Evolutionary conservation across 129 eudicot species (phyloP).

Genomic region (Calendula officinalis): DNA sequence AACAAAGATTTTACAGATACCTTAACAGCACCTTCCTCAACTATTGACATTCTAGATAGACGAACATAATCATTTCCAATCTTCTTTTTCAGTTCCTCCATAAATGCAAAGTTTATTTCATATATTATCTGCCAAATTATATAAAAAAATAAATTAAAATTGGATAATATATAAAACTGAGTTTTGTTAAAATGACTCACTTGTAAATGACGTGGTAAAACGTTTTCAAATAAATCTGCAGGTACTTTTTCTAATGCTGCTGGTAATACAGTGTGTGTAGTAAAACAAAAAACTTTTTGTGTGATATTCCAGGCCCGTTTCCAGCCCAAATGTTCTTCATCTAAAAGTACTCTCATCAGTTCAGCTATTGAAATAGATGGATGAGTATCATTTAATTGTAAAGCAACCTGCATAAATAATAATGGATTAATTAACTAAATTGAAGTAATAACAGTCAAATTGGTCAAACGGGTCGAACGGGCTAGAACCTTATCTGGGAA

Average conservation of each 20-base stretch:
- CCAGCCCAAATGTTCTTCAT: constrained; percentile 61
- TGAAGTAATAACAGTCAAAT: background rate
- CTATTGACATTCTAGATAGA: constrained; percentile 51
- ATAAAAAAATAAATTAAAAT: background rate
- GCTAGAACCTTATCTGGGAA: constrained; percentile 47
- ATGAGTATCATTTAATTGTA: constrained; percentile 57
- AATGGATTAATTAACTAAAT: constrained; percentile 5
- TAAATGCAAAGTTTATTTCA: constrained; percentile 45
- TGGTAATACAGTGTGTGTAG: constrained; percentile 48
- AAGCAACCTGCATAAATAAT: constrained; percentile 43
- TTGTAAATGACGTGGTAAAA: constrained; percentile 59
- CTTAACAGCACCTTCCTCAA: constrained; percentile 64
- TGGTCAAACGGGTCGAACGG: background rate
- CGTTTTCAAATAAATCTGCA: constrained; percentile 42
- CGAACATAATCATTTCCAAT: constrained; percentile 47
- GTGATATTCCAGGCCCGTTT: constrained; percentile 44
- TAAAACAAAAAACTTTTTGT: constrained; percentile 42
- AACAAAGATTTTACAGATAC: constrained; percentile 16
- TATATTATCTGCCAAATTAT: constrained; percentile 47
- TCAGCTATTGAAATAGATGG: constrained; percentile 57
- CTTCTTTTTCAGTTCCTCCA: constrained; percentile 54
- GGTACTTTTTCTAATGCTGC: constrained; percentile 56
- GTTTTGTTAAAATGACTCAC: constrained; percentile 23
- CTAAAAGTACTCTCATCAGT: constrained; percentile 54
- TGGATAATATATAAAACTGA: background rate